Percentiles rank a stretch among this genome's conserved stretches.
Evolutionary conservation across 1,284 basidiomycete species (phyloP).

Genomic region (Boletellus deceptivus): DNA sequence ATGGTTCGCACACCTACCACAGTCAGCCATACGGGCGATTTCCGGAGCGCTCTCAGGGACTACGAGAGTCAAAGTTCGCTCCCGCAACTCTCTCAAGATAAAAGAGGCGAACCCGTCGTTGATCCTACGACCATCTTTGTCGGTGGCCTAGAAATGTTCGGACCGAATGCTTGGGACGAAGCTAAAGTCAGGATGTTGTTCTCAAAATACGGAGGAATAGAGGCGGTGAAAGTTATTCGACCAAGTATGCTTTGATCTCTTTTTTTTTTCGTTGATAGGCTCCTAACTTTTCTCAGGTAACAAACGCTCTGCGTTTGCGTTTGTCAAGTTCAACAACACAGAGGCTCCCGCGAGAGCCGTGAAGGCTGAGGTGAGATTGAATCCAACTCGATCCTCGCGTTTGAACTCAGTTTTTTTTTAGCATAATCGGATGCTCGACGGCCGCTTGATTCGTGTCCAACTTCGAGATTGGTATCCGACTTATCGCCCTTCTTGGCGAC

Average conservation of each 20-base stretch:
- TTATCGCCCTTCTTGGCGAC: conserved; percentile 43
- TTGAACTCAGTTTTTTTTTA: conserved; percentile 28
- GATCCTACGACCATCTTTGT: conserved; percentile 73
- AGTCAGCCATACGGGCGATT: conserved; percentile 33
- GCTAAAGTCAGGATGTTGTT: conserved; percentile 56
- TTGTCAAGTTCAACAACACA: conserved; percentile 63
- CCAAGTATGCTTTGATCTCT: conserved; percentile 47
- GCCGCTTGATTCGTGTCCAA: conserved; percentile 70
- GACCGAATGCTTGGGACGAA: conserved; percentile 65
- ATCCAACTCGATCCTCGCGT: not conserved
- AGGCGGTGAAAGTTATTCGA: conserved; percentile 59
- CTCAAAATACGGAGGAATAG: conserved; percentile 59
- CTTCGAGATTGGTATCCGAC: conserved; percentile 57
- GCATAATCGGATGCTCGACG: conserved; percentile 67
- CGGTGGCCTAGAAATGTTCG: conserved; percentile 66
- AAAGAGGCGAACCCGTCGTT: conserved; percentile 37
- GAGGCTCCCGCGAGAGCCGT: conserved; percentile 62
- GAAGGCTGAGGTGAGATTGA: conserved; percentile 50
- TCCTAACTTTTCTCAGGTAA: conserved; percentile 41
- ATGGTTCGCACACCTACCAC: conserved; percentile 48
- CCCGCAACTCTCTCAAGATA: conserved; percentile 13
- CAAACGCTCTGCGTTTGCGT: conserved; percentile 67
- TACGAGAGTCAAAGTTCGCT: conserved; percentile 21
- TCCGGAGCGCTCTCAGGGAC: conserved; percentile 30
- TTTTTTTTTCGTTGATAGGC: not conserved